Percentiles rank a stretch among this genome's conserved stretches.
Conservation (phyloP, 1,284 basidiomycete genomes). For the Inonotus hispidus region DNA sequence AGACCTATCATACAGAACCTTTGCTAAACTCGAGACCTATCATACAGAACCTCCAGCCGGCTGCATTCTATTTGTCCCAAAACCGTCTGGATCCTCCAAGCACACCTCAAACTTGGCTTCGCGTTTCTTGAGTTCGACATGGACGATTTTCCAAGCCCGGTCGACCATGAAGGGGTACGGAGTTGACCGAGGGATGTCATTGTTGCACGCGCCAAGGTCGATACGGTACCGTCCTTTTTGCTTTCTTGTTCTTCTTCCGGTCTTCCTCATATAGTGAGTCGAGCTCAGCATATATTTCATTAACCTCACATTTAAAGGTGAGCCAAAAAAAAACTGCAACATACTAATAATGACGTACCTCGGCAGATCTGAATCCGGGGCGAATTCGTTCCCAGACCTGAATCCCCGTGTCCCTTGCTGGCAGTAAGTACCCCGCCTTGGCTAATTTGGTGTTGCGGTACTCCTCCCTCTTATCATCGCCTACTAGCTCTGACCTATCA, state of each 20-base stretch:
- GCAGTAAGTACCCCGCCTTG: background rate
- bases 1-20: background rate
- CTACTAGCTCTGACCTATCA: background rate
- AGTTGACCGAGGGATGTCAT: background rate
- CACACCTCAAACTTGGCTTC: background rate
- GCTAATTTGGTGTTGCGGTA: background rate
- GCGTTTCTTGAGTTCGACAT: background rate
- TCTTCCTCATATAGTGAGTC: background rate
- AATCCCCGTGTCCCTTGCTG: background rate
- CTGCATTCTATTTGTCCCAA: background rate
- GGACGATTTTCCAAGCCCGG: background rate
- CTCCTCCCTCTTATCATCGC: background rate
- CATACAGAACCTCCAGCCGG: background rate
- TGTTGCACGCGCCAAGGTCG: background rate
- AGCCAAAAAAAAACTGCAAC: background rate
- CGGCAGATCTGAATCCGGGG: background rate
- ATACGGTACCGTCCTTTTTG: background rate
- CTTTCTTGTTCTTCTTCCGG: background rate
- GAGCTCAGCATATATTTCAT: constrained; percentile 3
- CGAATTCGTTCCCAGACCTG: background rate
- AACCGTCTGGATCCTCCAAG: background rate
- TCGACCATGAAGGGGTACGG: constrained; percentile 10
- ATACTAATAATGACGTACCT: background rate
- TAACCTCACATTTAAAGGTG: background rate
- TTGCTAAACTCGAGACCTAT: background rate